Conservation (phyloP, 768 basidiomycete genomes). For the Leccinum obscurum region DNA sequence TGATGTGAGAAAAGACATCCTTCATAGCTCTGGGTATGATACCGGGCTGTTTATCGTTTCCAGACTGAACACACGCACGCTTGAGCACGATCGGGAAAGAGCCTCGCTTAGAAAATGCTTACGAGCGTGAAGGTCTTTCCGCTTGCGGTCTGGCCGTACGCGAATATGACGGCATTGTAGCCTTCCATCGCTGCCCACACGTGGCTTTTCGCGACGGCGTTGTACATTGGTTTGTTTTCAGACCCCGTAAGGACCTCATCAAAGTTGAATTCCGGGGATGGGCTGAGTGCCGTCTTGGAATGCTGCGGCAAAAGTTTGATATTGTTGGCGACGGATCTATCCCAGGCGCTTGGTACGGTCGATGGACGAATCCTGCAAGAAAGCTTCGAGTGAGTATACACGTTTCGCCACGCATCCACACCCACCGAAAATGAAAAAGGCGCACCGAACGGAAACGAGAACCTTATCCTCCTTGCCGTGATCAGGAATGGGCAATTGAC, state of each 20-base stretch:
- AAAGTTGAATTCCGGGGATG: constrained; percentile 59
- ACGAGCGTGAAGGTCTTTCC: constrained; percentile 74
- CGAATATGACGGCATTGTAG: constrained; percentile 94
- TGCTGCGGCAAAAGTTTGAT: constrained; percentile 63
- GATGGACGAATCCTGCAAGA: constrained; percentile 62
- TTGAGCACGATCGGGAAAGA: constrained; percentile 36
- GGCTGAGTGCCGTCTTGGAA: constrained; percentile 43
- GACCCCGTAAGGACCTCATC: constrained; percentile 78
- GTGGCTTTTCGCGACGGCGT: constrained; percentile 72
- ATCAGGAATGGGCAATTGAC: constrained; percentile 43
- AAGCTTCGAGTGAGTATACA: constrained; percentile 4
- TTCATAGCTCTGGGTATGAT: constrained; percentile 93
- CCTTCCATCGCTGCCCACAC: constrained; percentile 95
- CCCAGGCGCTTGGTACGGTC: constrained; percentile 54
- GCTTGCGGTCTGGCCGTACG: constrained; percentile 86
- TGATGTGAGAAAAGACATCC: constrained; percentile 87
- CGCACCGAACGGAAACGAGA: constrained; percentile 78
- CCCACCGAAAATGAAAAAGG: background rate
- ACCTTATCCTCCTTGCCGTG: constrained; percentile 83
- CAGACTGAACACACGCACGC: constrained; percentile 45
- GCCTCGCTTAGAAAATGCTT: constrained; percentile 8
- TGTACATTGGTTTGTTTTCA: constrained; percentile 78
- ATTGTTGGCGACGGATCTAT: constrained; percentile 42
- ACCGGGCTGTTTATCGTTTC: constrained; percentile 81
- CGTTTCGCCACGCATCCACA: background rate